These are phyloP conservation scores for Filobasidium floriforme DNA, from an alignment of 768 basidiomycete genomes.

Conservation along the genomic window DNA sequence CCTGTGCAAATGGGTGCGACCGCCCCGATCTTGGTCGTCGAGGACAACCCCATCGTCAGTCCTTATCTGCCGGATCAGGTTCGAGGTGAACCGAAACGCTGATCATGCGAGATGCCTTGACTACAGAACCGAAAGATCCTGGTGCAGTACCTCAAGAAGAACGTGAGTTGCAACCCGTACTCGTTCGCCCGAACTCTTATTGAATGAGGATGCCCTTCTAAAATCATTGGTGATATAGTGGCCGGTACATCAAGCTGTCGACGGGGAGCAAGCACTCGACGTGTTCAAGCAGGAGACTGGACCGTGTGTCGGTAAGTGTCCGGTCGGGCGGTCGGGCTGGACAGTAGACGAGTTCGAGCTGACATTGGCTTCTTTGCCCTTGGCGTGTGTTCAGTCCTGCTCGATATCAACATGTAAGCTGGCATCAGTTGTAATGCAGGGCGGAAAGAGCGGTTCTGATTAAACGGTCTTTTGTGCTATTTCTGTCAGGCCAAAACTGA, in stretches of 20 bases:
- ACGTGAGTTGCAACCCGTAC: slow-evolving; percentile 2
- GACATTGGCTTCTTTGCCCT: neutral
- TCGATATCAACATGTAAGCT: slow-evolving; percentile 41
- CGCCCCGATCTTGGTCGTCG: slow-evolving; percentile 33
- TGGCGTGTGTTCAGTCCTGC: slow-evolving; percentile 23
- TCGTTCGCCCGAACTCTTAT: neutral
- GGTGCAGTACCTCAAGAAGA: slow-evolving; percentile 11
- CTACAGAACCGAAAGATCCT: slow-evolving; percentile 12
- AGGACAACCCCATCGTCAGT: slow-evolving; percentile 38
- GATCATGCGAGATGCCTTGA: neutral
- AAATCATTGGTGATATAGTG: slow-evolving; percentile 18
- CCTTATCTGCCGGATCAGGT: slow-evolving; percentile 28
- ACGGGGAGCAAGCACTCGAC: slow-evolving; percentile 35
- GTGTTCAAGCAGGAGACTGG: slow-evolving; percentile 25
- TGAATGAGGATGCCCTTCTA: neutral
- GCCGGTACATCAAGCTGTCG: slow-evolving; percentile 33
- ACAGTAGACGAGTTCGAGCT: neutral
- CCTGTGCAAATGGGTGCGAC: neutral
- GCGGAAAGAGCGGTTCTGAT: neutral
- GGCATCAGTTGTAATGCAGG: neutral
- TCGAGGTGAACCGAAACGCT: slow-evolving; percentile 14
- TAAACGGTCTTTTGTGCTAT: neutral
- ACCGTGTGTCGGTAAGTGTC: slow-evolving; percentile 25
- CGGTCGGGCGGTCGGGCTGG: neutral
- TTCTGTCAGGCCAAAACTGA: slow-evolving; percentile 32